Evolutionary conservation across 371 early-diverging fungal species (phyloP), one percentile per base, ranked within the genome.

Genomic region (Umbelopsis sp.): DNA sequence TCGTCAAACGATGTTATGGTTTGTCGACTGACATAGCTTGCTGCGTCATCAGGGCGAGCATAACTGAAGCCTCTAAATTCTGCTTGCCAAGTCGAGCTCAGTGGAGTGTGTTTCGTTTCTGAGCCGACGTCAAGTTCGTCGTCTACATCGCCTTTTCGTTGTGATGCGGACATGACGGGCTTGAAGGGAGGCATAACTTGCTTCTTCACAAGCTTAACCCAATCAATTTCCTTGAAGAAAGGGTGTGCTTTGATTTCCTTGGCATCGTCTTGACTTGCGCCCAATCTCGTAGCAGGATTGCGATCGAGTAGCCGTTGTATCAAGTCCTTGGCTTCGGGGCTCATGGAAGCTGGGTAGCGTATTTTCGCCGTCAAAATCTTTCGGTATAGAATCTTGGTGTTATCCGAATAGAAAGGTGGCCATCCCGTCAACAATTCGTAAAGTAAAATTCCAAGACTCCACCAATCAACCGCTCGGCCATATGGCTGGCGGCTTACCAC

Each of bases 371-470:
- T 84, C 32, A 94, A 83, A 70, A 97, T 96, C 65, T 94, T 93
- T 65, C 84, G 80, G 74, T 96, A 97, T 57, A 97, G 94, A 3
- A 82, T 81, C 69, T 95, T 93, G 7, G 93, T 90, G 5, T 89
- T 76, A 5, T 91, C 92, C 65, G 91, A 95, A 69, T 89, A 91
- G 72, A 97, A 97, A 0, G 97, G 97, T 24, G 96, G 95, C 65
- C 87, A 89, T 24, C 96, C 96, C 3, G 85, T 81, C 68, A 96
- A 73, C 72, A 96, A 89, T 81, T 98, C 97, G 74, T 92, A 97
- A 45, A 97, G 73, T 63, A 96, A 91, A 22, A 97, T 89, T 16
- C 97, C 99, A 10, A 96, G 74, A 0, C 96, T 87, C 98, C 98
- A 98, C 93, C 96, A 96, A 75, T 99, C 99, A 20, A 95, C 95